phyloP scores from a whole-genome alignment of 306 rosid genomes.

The Astragalus glycyphyllos region DNA sequence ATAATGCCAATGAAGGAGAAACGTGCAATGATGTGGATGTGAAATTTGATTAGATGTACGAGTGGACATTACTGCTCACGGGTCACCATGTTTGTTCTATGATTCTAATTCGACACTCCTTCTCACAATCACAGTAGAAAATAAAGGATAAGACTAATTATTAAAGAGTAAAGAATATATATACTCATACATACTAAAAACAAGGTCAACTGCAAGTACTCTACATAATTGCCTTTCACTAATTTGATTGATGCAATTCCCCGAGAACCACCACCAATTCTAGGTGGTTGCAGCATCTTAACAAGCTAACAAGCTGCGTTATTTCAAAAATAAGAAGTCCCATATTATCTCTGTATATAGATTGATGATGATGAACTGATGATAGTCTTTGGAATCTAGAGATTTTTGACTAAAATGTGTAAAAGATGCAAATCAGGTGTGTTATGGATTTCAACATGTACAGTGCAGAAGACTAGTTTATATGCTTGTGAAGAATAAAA shows the following conservation, averaged over 20 bases:
- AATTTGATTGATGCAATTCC: constrained; percentile 39
- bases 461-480: background rate
- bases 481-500: constrained; percentile 3
- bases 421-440: background rate
- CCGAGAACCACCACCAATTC: constrained; percentile 27
- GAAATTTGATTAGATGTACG: constrained; percentile 42
- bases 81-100: constrained; percentile 37
- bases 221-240: constrained; percentile 33
- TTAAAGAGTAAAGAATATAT: constrained; percentile 32
- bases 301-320: too few relatives aligned
- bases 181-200: background rate
- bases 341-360: background rate
- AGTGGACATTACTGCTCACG: constrained; percentile 50
- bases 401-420: constrained; percentile 1
- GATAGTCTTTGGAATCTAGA: background rate
- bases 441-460: background rate
- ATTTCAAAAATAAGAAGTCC: too few relatives aligned
- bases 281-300: constrained; percentile 44
- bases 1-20: constrained; percentile 28
- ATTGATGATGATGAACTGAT: background rate
- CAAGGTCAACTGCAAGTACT: constrained; percentile 41
- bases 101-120: constrained; percentile 28
- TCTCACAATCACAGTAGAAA: background rate
- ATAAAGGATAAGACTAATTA: background rate
- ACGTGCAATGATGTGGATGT: constrained; percentile 39